Conservation (phyloP, 2,329 filamentous ascomycete species). For the Venturiaceae sp. region DNA sequence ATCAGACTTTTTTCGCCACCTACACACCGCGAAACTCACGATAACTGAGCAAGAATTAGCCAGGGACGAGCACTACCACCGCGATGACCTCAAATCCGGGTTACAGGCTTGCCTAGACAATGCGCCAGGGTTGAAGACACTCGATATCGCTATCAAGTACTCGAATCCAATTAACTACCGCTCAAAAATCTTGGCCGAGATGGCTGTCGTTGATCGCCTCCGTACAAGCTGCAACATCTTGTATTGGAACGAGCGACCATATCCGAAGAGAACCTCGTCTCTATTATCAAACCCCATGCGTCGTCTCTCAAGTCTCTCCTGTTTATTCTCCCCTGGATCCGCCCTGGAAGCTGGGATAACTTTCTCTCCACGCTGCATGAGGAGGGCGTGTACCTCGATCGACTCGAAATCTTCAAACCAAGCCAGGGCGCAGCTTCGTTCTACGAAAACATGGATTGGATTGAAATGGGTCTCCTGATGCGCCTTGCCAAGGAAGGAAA, state of each 20-base stretch:
- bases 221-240: constrained; percentile 1
- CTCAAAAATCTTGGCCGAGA: neutral
- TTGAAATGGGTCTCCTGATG: neutral
- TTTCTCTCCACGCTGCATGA: neutral
- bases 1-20: neutral
- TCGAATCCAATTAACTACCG: neutral
- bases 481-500: neutral
- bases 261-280: neutral
- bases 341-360: neutral
- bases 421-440: neutral
- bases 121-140: neutral
- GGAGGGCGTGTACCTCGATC: neutral
- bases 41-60: neutral
- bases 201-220: neutral
- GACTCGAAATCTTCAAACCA: constrained; percentile 4
- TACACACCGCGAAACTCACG: neutral
- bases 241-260: neutral
- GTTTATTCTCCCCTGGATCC: neutral
- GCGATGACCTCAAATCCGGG: neutral
- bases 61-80: neutral
- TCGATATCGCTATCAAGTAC: neutral
- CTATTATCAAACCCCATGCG: neutral
- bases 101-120: neutral
- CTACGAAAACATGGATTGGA: neutral
- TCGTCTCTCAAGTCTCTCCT: neutral